Base-by-base conservation (phyloP, 2,329 filamentous ascomycete species). In the Pseudogymnoascus sp. region DNA sequence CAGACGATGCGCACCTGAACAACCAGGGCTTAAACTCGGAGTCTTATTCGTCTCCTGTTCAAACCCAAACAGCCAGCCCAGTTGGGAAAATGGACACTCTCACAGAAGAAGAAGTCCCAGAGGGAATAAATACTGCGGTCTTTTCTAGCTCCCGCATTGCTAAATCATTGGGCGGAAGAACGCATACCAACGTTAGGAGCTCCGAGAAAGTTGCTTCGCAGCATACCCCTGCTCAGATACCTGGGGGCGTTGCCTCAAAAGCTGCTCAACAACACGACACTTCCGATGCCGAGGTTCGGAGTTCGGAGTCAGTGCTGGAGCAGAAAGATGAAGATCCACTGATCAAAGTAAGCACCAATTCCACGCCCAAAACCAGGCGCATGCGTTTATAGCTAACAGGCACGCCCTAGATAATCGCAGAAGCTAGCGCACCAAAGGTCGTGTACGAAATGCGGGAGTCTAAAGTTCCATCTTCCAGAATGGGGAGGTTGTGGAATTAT, bases 401-500 rank as follows among this genome's bases (percentile, higher is more conserved):
- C 40, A 72, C 62, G 35, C 67, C 12, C 63, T 64, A 65, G 70
- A 62, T 59, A 65, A 62, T 68, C 65, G 38, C 44, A 6, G 61
- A 70, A 66, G 56, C 65, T n/a, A 38, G 62, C 28, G 64, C 72
- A 28, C 67, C 72, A 61, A 64, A 70, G 33, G 69, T 74, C 10
- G 67, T 74, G 3, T 91, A 95, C 71, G 80, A 88, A 65, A 85
- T 99, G 73, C 83, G 88, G 63, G 93, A 97, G 71, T 99, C 94
- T 8, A 87, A 86, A 66, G 92, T 99, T 0, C 94, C 94, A 1
- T 90, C 94, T 0, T 91, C 92, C 6, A 86, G 94, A 3, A 77
- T 99, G 61, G 89, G 92, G 47, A 84, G 94, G 63, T 78, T 99
- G 23, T 97, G 93, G 90, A 95, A 99, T 75, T 99, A 97, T 73